phyloP scores from a whole-genome alignment of 768 basidiomycete genomes.

The Trametes villosa region DNA sequence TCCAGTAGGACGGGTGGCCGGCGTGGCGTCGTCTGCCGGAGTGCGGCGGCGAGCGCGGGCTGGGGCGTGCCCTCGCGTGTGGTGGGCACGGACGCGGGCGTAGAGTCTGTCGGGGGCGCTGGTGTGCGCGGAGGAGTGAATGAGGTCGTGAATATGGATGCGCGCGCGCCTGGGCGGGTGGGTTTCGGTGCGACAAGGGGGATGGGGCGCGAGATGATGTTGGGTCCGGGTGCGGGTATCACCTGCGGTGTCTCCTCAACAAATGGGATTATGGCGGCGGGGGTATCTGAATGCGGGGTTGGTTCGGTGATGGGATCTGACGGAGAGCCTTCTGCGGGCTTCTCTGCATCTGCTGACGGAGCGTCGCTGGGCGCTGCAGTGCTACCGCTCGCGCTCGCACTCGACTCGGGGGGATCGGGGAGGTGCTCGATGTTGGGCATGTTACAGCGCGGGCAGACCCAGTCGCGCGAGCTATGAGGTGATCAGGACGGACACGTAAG shows the following conservation, averaged over 20 bases:
- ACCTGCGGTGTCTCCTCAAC: too few relatives aligned
- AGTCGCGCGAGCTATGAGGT: slow-evolving; percentile 72
- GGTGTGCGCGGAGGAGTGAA: slow-evolving; percentile 22
- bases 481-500: neutral
- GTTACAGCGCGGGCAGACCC: slow-evolving; percentile 78
- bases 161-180: slow-evolving; percentile 27
- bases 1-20: slow-evolving; percentile 70
- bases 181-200: slow-evolving; percentile 31
- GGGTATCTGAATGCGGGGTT: slow-evolving; percentile 8
- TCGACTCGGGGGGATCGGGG: slow-evolving; percentile 57
- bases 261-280: neutral
- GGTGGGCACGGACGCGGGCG: neutral
- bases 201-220: slow-evolving; percentile 19
- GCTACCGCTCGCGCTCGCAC: neutral
- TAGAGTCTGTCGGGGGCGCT: neutral
- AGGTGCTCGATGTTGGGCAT: slow-evolving; percentile 69
- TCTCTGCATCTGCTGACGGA: slow-evolving; percentile 8
- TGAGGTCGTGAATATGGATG: slow-evolving; percentile 23
- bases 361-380: neutral
- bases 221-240: neutral
- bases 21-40: slow-evolving; percentile 17
- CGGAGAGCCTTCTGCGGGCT: neutral
- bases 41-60: slow-evolving; percentile 19
- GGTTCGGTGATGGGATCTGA: slow-evolving; percentile 1
- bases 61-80: slow-evolving; percentile 21